Evolutionary conservation across 257 asterid genomes (phyloP).

Genomic region (Cinchona pubescens): DNA sequence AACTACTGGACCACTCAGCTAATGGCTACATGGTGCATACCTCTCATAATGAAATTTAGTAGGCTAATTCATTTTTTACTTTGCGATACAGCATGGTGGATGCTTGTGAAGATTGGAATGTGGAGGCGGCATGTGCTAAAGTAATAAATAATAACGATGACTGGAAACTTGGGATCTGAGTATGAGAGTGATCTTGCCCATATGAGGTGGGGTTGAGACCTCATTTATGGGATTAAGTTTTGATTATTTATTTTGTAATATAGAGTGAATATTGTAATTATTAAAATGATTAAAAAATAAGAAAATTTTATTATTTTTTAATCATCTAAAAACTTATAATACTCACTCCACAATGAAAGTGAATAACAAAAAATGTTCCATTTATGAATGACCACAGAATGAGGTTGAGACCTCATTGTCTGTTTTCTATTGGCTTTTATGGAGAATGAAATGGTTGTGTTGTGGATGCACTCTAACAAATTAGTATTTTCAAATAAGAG

Average conservation of each 20-base stretch:
- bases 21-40: neutral
- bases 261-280: too few species aligned
- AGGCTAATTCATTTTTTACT: neutral
- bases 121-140: slow-evolving; percentile 10
- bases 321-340: too few species aligned
- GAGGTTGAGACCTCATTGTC: neutral
- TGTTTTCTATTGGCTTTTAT: too few species aligned
- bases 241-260: too few species aligned
- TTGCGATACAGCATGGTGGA: too few species aligned
- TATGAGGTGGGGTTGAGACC: neutral
- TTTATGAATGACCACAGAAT: too few species aligned
- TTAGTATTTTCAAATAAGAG: neutral
- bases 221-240: too few species aligned
- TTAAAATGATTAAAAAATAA: too few species aligned
- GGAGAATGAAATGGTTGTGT: neutral
- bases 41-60: neutral
- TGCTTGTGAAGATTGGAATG: neutral
- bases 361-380: too few species aligned
- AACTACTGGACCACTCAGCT: too few species aligned
- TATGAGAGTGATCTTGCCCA: slow-evolving; percentile 4
- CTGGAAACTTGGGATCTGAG: neutral
- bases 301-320: too few species aligned
- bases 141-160: neutral
- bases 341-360: too few species aligned
- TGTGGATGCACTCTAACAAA: neutral